Percentiles rank a stretch among this genome's conserved stretches.
These are phyloP conservation scores for Pichia californica DNA, from an alignment of 805 yeast species.

Conservation along the genomic window DNA sequence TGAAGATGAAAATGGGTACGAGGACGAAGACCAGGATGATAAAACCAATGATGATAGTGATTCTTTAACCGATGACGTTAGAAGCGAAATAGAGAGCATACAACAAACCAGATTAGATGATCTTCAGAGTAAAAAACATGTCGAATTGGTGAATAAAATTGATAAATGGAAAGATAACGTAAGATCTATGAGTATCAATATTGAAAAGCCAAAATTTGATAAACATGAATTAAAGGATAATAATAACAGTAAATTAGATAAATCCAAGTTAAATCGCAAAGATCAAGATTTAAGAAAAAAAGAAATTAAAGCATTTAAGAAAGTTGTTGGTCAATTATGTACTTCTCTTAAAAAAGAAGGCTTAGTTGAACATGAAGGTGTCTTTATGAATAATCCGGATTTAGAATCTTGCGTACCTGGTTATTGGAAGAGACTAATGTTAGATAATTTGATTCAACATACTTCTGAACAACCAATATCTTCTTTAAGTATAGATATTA, in stretches of 20 bases:
- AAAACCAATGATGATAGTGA: conserved; percentile 20
- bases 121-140: background rate
- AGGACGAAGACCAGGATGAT: conserved; percentile 20
- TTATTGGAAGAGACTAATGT: conserved; percentile 23
- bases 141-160: conserved; percentile 5
- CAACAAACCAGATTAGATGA: background rate
- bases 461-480: conserved; percentile 8
- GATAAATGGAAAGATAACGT: conserved; percentile 5
- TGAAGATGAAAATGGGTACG: conserved; percentile 27
- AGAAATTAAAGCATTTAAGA: conserved; percentile 1
- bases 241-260: background rate
- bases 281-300: background rate
- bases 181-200: background rate
- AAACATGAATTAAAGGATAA: no score
- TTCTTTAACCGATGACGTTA: conserved; percentile 1
- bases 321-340: background rate
- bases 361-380: conserved; percentile 11
- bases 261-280: background rate
- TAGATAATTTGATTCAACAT: conserved; percentile 20
- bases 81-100: background rate
- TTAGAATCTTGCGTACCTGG: conserved; percentile 27
- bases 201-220: background rate
- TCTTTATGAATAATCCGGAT: conserved; percentile 26
- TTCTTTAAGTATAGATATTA: background rate
- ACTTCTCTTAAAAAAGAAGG: conserved; percentile 7